Base-by-base conservation (phyloP, 2,329 filamentous ascomycete species). In the Aspergillus sclerotialis region DNA sequence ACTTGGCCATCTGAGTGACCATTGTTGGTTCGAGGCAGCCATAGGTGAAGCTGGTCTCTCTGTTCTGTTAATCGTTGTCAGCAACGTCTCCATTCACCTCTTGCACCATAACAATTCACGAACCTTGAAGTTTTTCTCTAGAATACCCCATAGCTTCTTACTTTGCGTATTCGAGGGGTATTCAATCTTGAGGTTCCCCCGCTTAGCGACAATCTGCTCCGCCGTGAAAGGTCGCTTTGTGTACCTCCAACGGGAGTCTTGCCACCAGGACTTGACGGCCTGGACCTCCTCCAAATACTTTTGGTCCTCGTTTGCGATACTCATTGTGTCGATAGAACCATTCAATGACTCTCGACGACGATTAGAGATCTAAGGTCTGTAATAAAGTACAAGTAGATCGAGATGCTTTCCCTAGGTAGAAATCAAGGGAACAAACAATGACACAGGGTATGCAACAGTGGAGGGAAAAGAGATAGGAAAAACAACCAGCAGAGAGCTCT, bases 1-100 rank as follows among this genome's bases (percentile, higher is more conserved):
- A 96, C 68, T 96, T 94, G 53, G 90, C 90, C 92, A 98, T 98
- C 65, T 98, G 92, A 17, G 92, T 96, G 60, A 98, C 77, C 85
- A 95, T 95, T 37, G 94, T 94, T 8, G 92, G 92, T 60, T 98
- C 92, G 46, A 98, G 74, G 68, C 92, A 96, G 55, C 92, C 92
- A 60, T 95, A 98, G 38, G 92, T 98, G 70, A 82, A 94, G 66
- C 86, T 93, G 30, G 85, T 85, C 56, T 92, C 84, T 53, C 79
- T 78, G 56, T 75, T 84, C 85, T 94, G 49, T 38, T 33, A 5
- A 13, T 18, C 19, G 21, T n/a, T 30, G 37, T 54, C 30, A 50
- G 44, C 32, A 36, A n/a, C n/a, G n/a, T n/a, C n/a, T n/a, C n/a
- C n/a, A n/a, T n/a, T n/a, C n/a, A n/a, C n/a, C n/a, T n/a, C n/a